Base-by-base conservation (phyloP, 805 yeast genomes). In the Teunomyces tritomae region DNA sequence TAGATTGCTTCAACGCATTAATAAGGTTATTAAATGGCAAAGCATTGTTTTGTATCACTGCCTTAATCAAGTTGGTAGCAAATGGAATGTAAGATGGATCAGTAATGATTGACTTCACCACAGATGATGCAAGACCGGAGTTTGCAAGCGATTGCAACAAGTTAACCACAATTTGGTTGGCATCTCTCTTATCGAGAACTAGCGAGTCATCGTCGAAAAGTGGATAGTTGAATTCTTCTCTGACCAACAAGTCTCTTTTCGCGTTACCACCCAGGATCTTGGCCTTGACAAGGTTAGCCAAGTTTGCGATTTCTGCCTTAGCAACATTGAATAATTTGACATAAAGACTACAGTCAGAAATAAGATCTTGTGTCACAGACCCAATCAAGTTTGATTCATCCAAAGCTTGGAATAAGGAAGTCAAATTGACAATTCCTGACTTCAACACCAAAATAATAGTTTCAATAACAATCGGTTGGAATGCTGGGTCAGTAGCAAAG, bases 91-190 rank as follows among this genome's bases (percentile, higher is more conserved):
- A 72, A 24, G 52, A 41, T 24, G 65, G 28, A 55, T 71, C 75
- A n/a, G 74, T 68, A 47, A 71, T 58, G 26, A 71, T 65, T 34
- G 72, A 55, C 55, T 62, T 60, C 45, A 72, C 71, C 9, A 72
- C 74, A 24, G 68, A 64, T 20, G 67, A 49, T 6, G 71, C 76
- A 49, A 72, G 68, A n/a, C 77, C 77, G 11, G 76, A 71, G 28
- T 60, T 48, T 24, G 61, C 71, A 55, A 72, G 64, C n/a, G 74
- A 69, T 48, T 72, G 68, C 54, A 72, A 65, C 44, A 72, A 57
- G 43, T 69, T 68, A 28, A 63, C 62, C 10, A 71, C 62, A 26
- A 71, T 58, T 9, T 57, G 57, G 47, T 65, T 56, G 14, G 56
- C 44, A 41, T 49, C 54, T 46, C 56, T 46, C 48, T 50, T 55